Evolutionary conservation across 768 basidiomycete species (phyloP).

Genomic region (Hygrocybe punicea): DNA sequence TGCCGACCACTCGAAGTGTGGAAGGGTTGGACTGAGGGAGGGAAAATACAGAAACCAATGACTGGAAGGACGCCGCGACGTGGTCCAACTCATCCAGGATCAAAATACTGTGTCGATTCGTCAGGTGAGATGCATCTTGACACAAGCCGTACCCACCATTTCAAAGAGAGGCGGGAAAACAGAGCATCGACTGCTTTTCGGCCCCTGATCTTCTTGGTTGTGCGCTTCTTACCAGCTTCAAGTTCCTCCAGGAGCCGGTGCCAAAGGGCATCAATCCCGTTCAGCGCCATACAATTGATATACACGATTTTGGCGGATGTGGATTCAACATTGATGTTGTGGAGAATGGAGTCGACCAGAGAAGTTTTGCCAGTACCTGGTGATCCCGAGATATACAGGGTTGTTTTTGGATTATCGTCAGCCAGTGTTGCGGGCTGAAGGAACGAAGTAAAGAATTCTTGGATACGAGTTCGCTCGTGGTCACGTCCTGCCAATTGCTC

Average conservation of each 20-base stretch:
- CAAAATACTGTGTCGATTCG: constrained; percentile 49
- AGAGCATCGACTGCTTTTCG: constrained; percentile 47
- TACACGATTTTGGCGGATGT: constrained; percentile 45
- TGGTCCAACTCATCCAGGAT: constrained; percentile 88
- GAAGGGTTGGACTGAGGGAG: constrained; percentile 54
- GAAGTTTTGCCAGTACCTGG: constrained; percentile 94
- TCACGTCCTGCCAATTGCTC: constrained; percentile 65
- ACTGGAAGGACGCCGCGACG: constrained; percentile 57
- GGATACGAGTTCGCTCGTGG: constrained; percentile 55
- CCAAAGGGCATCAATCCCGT: constrained; percentile 67
- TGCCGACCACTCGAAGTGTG: constrained; percentile 69
- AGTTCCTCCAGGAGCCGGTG: constrained; percentile 61
- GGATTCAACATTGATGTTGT: constrained; percentile 36
- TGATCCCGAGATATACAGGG: constrained; percentile 86
- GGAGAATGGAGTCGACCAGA: constrained; percentile 65
- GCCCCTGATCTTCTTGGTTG: constrained; percentile 46
- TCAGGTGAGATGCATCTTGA: not conserved
- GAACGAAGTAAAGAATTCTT: constrained; percentile 58
- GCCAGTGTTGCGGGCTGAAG: constrained; percentile 30
- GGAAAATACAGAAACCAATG: constrained; percentile 62
- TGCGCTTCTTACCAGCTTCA: constrained; percentile 29
- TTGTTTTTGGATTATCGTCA: constrained; percentile 27
- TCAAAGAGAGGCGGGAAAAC: constrained; percentile 42
- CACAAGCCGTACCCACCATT: constrained; percentile 45
- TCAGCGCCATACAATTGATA: constrained; percentile 81